These are phyloP conservation scores for Penicillium sp. DNA, from an alignment of 2,329 filamentous ascomycete genomes.

Conservation along the genomic window DNA sequence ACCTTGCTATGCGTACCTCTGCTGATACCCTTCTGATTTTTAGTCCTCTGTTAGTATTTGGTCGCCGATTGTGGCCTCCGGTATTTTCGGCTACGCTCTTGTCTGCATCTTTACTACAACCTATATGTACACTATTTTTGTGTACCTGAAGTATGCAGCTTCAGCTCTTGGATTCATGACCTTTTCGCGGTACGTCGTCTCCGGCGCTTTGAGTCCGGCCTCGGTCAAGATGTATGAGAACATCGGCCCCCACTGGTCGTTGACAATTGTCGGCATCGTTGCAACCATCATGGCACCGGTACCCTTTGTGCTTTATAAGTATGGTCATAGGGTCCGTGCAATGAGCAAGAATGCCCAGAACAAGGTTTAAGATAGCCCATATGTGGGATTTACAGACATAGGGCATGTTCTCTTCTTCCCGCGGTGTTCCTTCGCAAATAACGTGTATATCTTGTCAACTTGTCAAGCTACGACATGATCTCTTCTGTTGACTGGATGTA, in stretches of 20 bases:
- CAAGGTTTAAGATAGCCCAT: background rate
- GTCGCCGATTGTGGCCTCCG: constrained; percentile 52
- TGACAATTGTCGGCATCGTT: constrained; percentile 39
- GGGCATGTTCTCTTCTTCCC: background rate
- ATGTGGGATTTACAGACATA: background rate
- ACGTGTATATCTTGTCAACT: background rate
- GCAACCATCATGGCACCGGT: constrained; percentile 5
- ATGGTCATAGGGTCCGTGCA: constrained; percentile 2
- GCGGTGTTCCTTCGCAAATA: background rate
- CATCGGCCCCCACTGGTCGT: constrained; percentile 41
- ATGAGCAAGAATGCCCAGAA: background rate
- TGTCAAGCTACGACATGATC: background rate
- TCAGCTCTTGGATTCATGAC: constrained; percentile 47
- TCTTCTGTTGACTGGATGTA: background rate
- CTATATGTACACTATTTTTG: constrained; percentile 59
- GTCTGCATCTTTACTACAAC: constrained; percentile 51
- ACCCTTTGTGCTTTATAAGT: constrained; percentile 9
- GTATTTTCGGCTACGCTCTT: constrained; percentile 53
- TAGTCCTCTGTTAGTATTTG: constrained; percentile 47
- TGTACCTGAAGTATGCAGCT: constrained; percentile 54
- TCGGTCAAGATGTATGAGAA: constrained; percentile 40
- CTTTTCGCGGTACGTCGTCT: constrained; percentile 40
- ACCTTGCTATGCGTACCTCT: background rate
- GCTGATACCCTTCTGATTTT: background rate
- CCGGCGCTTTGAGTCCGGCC: constrained; percentile 37